Conservation (phyloP, 2,329 filamentous ascomycete genomes). For the Calonectria pseudoreteaudii region DNA sequence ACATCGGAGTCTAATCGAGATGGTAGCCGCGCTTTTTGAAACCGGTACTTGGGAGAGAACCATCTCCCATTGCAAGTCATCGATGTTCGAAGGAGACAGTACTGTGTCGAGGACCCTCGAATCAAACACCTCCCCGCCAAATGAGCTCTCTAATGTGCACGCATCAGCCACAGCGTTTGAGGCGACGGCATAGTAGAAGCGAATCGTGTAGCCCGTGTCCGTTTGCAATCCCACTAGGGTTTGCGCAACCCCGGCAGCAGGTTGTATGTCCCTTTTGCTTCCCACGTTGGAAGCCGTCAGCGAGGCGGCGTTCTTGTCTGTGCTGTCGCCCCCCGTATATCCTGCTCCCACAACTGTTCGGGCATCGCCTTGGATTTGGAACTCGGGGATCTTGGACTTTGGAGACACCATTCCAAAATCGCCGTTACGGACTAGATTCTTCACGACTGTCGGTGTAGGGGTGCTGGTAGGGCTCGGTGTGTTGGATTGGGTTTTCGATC, state of each 20-base stretch:
- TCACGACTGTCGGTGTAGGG: neutral
- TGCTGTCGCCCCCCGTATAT: neutral
- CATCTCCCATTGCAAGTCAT: neutral
- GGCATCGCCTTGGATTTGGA: neutral
- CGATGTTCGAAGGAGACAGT: neutral
- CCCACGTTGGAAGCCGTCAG: neutral
- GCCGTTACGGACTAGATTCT: neutral
- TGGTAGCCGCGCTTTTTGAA: neutral
- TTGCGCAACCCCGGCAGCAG: neutral
- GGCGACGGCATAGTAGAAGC: neutral
- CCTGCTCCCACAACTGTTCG: neutral
- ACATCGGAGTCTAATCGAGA: constrained; percentile 28
- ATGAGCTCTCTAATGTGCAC: neutral
- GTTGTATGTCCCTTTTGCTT: neutral
- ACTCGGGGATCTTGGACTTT: neutral
- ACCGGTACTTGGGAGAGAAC: constrained; percentile 3
- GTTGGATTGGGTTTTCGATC: neutral
- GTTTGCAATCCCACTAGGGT: neutral
- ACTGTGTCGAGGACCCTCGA: neutral
- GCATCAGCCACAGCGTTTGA: neutral
- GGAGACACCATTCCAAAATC: neutral
- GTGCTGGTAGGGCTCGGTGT: neutral
- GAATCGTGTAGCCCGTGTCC: neutral
- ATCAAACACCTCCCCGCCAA: neutral
- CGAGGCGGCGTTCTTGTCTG: neutral